phyloP scores from a whole-genome alignment of 2,329 filamentous ascomycete species.

The Xylariaceae sp. region DNA sequence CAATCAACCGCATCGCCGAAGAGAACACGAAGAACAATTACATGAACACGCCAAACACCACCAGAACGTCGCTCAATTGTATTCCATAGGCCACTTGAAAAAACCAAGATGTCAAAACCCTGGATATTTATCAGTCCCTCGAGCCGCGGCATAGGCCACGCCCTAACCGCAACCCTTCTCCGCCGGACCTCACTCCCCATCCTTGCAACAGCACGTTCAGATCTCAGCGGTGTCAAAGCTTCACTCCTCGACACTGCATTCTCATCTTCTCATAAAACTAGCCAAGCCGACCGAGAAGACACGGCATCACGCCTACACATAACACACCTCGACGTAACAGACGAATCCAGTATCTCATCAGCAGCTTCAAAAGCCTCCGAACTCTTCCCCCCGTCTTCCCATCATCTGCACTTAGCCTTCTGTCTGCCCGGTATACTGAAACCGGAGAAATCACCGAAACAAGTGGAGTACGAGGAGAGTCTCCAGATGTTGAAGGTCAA shows the following conservation, averaged over 20 bases:
- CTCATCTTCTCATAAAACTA: slow-evolving; percentile 31
- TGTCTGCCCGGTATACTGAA: slow-evolving; percentile 68
- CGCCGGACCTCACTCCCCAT: slow-evolving; percentile 45
- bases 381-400: slow-evolving; percentile 46
- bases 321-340: slow-evolving; percentile 43
- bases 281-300: slow-evolving; percentile 12
- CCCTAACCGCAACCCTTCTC: slow-evolving; percentile 46
- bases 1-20: slow-evolving; percentile 3
- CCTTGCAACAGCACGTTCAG: slow-evolving; percentile 41
- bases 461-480: slow-evolving; percentile 58
- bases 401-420: slow-evolving; percentile 66
- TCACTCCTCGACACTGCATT: slow-evolving; percentile 24
- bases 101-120: slow-evolving; percentile 40
- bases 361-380: slow-evolving; percentile 48
- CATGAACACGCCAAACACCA: not conserved
- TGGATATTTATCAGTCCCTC: slow-evolving; percentile 49
- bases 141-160: slow-evolving; percentile 46
- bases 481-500: slow-evolving; percentile 72
- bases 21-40: not conserved
- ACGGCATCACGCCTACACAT: slow-evolving; percentile 37
- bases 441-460: slow-evolving; percentile 66
- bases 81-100: not conserved
- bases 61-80: not conserved
- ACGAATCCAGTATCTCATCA: slow-evolving; percentile 59
- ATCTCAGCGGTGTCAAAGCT: slow-evolving; percentile 34